Percentiles rank a stretch among this genome's conserved stretches.
Evolutionary conservation across 768 basidiomycete genomes (phyloP).

Genomic region (Russula ochroleuca): DNA sequence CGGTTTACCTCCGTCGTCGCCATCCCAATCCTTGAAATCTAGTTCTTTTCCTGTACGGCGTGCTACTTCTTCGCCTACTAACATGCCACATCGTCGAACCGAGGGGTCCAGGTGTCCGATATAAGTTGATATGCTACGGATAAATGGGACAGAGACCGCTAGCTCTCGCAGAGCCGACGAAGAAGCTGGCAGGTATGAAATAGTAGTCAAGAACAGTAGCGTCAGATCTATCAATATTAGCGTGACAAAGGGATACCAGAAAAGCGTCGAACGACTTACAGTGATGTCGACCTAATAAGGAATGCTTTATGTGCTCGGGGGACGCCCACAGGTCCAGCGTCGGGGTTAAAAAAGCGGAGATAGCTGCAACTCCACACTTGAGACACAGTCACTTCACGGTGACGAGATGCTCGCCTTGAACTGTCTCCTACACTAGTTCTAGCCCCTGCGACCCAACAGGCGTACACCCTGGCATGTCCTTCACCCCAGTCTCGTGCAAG

Average conservation of each 20-base stretch:
- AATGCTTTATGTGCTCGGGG: constrained; percentile 74
- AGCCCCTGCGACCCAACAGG: constrained; percentile 62
- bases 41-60: constrained; percentile 57
- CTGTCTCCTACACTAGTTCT: constrained; percentile 35
- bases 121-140: constrained; percentile 67
- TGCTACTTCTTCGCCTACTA: constrained; percentile 80
- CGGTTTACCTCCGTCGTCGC: constrained; percentile 55
- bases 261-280: constrained; percentile 47
- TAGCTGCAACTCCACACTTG: constrained; percentile 35
- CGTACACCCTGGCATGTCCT: constrained; percentile 55
- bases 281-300: constrained; percentile 65
- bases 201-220: constrained; percentile 57
- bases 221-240: constrained; percentile 56
- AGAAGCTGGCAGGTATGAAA: constrained; percentile 54
- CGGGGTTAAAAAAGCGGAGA: constrained; percentile 46
- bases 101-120: constrained; percentile 71
- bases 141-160: constrained; percentile 54
- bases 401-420: constrained; percentile 32
- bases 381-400: not conserved
- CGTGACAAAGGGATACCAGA: not conserved
- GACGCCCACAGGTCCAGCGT: constrained; percentile 68
- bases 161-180: constrained; percentile 46
- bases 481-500: constrained; percentile 57
- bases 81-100: constrained; percentile 87
- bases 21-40: constrained; percentile 82